Conservation (phyloP, 106 monocot species). For the Dioscorea dumetorum region DNA sequence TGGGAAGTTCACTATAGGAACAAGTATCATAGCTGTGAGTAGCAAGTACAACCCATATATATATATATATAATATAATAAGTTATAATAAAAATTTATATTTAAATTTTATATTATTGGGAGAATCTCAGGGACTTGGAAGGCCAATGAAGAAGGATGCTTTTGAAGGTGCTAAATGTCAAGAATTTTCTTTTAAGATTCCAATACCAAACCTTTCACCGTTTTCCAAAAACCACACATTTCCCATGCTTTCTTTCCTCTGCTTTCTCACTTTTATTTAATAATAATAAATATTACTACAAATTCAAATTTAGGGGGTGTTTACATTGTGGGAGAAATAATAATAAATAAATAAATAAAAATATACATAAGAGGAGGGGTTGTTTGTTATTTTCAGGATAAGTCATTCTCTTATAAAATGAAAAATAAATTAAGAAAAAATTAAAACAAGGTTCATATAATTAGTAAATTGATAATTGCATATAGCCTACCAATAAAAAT, state of each 20-base stretch:
- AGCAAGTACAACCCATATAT: neutral
- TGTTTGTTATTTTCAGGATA: too few relatives aligned
- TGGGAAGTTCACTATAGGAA: too few relatives aligned
- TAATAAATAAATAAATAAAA: too few relatives aligned
- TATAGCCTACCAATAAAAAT: neutral
- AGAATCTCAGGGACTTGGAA: neutral
- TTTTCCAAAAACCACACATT: neutral
- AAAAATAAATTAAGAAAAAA: too few relatives aligned
- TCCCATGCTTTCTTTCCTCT: neutral
- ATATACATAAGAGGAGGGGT: too few relatives aligned
- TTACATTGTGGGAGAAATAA: neutral
- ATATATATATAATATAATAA: neutral
- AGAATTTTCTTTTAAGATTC: neutral
- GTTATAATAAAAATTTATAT: too few relatives aligned
- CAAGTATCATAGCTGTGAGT: neutral
- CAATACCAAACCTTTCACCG: neutral
- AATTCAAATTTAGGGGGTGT: neutral
- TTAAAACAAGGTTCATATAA: constrained; percentile 1
- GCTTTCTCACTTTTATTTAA: neutral
- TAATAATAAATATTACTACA: too few relatives aligned
- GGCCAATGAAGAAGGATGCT: neutral
- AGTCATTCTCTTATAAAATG: too few relatives aligned
- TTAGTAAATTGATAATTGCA: neutral
- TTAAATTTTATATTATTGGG: neutral
- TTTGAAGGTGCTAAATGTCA: neutral